Evolutionary conservation across 306 rosid genomes (phyloP).

Genomic region (Begonia masoniana): DNA sequence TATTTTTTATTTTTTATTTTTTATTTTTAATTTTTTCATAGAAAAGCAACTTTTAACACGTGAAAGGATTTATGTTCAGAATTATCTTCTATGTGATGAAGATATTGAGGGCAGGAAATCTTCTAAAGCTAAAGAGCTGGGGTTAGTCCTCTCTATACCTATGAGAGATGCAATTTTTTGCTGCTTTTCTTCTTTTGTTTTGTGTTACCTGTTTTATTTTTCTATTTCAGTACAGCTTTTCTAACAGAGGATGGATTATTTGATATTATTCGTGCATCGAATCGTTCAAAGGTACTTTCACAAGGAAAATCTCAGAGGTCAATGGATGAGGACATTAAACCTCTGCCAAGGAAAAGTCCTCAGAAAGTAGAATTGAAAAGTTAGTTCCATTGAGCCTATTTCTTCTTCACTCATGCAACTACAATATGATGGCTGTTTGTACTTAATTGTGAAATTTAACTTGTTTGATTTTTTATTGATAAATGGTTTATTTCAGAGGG

Average conservation of each 20-base stretch:
- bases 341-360: conserved; percentile 33
- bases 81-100: conserved; percentile 84
- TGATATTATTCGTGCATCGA: conserved; percentile 57
- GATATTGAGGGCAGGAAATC: conserved; percentile 94
- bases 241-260: conserved; percentile 94
- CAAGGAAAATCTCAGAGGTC: conserved; percentile 31
- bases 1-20: conserved; percentile 3
- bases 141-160: conserved; percentile 37
- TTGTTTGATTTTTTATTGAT: conserved; percentile 2
- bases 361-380: conserved; percentile 47
- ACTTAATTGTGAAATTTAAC: background rate
- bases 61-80: conserved; percentile 40
- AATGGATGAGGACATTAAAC: conserved; percentile 22
- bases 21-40: conserved; percentile 1
- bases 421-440: background rate
- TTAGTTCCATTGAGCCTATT: conserved; percentile 18
- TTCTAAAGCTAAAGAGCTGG: conserved; percentile 82
- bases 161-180: conserved; percentile 9
- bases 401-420: no score
- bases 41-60: conserved; percentile 1
- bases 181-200: conserved; percentile 6
- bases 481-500: conserved; percentile 13
- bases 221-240: conserved; percentile 42
- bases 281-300: conserved; percentile 31
- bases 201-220: conserved; percentile 13